Conservation (phyloP, 208 protist genomes). For the Acanthamoeba divionensis region DNA sequence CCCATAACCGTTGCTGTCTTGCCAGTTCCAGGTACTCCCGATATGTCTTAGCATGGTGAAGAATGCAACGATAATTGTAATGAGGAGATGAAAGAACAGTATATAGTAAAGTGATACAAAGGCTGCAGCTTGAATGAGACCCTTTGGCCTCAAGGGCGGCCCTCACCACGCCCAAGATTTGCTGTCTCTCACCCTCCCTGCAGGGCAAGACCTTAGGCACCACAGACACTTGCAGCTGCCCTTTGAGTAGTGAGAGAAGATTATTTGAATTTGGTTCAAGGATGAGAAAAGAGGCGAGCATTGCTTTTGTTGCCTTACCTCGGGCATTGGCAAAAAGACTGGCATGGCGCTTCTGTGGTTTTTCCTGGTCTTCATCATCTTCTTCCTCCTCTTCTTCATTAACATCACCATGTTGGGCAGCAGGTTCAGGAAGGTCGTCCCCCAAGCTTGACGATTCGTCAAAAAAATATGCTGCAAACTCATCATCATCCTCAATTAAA, state of each 20-base stretch:
- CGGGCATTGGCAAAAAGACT: neutral
- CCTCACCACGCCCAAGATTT: neutral
- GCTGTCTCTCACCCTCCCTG: slow-evolving; percentile 22
- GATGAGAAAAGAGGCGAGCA: neutral
- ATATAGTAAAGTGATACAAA: neutral
- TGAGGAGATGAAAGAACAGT: neutral
- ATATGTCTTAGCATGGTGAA: slow-evolving; percentile 50
- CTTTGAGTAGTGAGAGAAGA: neutral
- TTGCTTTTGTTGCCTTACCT: neutral
- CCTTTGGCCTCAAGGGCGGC: neutral
- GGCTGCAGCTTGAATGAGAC: neutral
- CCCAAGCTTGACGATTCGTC: too few relatives aligned
- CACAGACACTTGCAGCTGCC: slow-evolving; percentile 42
- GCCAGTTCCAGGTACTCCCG: slow-evolving; percentile 76
- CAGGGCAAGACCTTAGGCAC: slow-evolving; percentile 50
- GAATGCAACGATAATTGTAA: neutral
- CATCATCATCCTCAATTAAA: too few relatives aligned
- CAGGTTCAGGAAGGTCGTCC: neutral
- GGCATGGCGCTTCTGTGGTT: neutral
- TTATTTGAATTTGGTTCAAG: neutral
- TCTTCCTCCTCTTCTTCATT: neutral
- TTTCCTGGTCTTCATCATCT: neutral
- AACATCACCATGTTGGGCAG: neutral
- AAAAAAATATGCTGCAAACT: too few relatives aligned
- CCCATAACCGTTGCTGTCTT: slow-evolving; percentile 77